A percentile compares a stretch with the other conserved stretches of the same genome.
These are phyloP conservation scores for Sporothrix humicola DNA, from an alignment of 2,329 filamentous ascomycete species.

Conservation along the genomic window DNA sequence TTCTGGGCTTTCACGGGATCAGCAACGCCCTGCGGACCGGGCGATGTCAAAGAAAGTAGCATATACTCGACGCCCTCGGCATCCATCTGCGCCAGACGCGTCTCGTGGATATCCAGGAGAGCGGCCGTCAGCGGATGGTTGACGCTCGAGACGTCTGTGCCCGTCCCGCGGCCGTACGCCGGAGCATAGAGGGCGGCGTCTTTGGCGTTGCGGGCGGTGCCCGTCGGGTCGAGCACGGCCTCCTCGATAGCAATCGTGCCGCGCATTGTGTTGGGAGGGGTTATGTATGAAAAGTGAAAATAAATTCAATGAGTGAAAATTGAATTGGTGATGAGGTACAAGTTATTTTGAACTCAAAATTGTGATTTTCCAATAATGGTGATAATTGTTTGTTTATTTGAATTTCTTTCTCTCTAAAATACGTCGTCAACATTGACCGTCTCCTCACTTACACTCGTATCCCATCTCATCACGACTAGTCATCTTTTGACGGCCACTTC, in stretches of 20 bases:
- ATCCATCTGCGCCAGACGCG: slow-evolving; percentile 45
- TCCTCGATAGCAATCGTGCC: slow-evolving; percentile 48
- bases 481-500: neutral
- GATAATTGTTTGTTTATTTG: neutral
- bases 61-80: slow-evolving; percentile 48
- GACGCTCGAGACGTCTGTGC: slow-evolving; percentile 33
- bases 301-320: neutral
- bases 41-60: slow-evolving; percentile 46
- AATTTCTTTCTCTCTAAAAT: neutral
- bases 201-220: slow-evolving; percentile 42
- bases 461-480: no score
- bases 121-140: slow-evolving; percentile 41
- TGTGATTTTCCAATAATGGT: no score
- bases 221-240: slow-evolving; percentile 45
- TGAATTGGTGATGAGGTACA: no score
- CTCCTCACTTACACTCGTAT: no score
- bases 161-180: slow-evolving; percentile 30
- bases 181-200: slow-evolving; percentile 43
- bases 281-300: neutral
- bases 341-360: no score
- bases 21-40: slow-evolving; percentile 44
- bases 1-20: slow-evolving; percentile 40
- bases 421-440: no score
- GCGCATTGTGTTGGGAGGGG: slow-evolving; percentile 31
- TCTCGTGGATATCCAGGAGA: slow-evolving; percentile 44